A percentile compares a stretch with the other conserved stretches of the same genome.
Evolutionary conservation across 495 filamentous ascomycete genomes (phyloP).

Genomic region (Cudoniella acicularis): DNA sequence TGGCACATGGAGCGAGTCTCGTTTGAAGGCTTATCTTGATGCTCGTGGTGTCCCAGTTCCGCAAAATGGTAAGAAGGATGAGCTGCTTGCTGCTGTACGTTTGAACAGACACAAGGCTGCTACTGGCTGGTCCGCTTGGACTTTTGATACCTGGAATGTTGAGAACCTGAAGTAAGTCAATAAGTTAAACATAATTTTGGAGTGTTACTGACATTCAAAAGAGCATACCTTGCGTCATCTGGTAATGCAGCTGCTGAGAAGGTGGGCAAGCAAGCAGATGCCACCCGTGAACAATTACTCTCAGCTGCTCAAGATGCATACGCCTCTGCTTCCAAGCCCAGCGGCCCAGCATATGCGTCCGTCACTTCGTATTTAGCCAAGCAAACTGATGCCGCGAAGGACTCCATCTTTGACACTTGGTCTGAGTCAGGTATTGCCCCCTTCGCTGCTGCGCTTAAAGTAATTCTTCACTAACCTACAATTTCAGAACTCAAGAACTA

Average conservation of each 20-base stretch:
- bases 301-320: constrained; percentile 70
- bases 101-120: constrained; percentile 69
- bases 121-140: constrained; percentile 71
- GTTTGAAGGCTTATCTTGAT: constrained; percentile 75
- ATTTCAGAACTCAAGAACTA: constrained; percentile 68
- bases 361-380: constrained; percentile 68
- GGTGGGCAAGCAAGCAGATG: constrained; percentile 57
- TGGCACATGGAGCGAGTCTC: constrained; percentile 64
- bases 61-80: constrained; percentile 70
- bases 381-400: constrained; percentile 67
- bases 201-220: constrained; percentile 24
- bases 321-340: constrained; percentile 60
- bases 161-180: constrained; percentile 65
- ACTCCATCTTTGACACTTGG: constrained; percentile 73
- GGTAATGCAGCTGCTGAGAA: constrained; percentile 64
- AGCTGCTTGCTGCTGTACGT: constrained; percentile 73
- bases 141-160: constrained; percentile 76
- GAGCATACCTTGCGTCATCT: constrained; percentile 59
- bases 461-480: constrained; percentile 7
- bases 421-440: constrained; percentile 47
- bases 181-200: not conserved
- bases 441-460: constrained; percentile 1
- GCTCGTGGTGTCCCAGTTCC: constrained; percentile 68
- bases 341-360: constrained; percentile 66
- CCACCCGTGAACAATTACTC: constrained; percentile 68